These are phyloP conservation scores for Aspergillus sclerotioniger DNA, from an alignment of 495 filamentous ascomycete genomes.

Conservation along the genomic window DNA sequence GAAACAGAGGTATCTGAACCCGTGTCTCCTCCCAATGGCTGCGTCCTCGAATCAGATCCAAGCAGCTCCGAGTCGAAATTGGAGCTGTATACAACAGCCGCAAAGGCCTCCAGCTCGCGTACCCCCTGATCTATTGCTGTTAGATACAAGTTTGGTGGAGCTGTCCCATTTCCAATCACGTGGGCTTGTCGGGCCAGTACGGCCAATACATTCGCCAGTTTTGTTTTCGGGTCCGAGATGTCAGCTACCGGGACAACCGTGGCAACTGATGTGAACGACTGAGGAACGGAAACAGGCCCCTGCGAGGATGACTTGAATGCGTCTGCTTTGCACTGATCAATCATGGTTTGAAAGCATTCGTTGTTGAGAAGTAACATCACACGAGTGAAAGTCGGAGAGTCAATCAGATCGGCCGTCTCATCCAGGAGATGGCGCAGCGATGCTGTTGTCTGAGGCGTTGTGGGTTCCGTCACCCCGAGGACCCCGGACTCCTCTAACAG, in stretches of 20 bases:
- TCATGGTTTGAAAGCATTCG: conserved; percentile 74
- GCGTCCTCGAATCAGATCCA: conserved; percentile 23
- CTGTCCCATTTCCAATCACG: conserved; percentile 75
- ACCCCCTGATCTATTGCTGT: conserved; percentile 74
- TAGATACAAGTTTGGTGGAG: conserved; percentile 76
- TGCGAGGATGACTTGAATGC: conserved; percentile 64
- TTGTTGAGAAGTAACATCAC: conserved; percentile 85
- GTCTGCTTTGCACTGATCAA: conserved; percentile 73
- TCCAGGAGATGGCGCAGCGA: conserved; percentile 85
- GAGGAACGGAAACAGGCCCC: conserved; percentile 41
- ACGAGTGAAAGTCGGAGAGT: conserved; percentile 82
- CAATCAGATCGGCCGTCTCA: conserved; percentile 92
- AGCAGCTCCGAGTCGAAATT: conserved; percentile 75
- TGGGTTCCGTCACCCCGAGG: conserved; percentile 49
- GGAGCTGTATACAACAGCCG: conserved; percentile 89
- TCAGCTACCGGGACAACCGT: conserved; percentile 34
- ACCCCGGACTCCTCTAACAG: conserved; percentile 85
- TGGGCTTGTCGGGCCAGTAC: conserved; percentile 86
- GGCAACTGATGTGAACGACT: conserved; percentile 42
- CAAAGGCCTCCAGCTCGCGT: conserved; percentile 86
- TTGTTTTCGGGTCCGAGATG: conserved; percentile 54
- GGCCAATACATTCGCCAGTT: conserved; percentile 84
- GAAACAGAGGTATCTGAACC: conserved; percentile 25
- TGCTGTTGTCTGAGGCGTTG: conserved; percentile 44
- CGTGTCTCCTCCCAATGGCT: conserved; percentile 7